Evolutionary conservation across 78 protist species (phyloP), one percentile per base, ranked within the genome.

Genomic region (Dictyostelium intermedium): DNA sequence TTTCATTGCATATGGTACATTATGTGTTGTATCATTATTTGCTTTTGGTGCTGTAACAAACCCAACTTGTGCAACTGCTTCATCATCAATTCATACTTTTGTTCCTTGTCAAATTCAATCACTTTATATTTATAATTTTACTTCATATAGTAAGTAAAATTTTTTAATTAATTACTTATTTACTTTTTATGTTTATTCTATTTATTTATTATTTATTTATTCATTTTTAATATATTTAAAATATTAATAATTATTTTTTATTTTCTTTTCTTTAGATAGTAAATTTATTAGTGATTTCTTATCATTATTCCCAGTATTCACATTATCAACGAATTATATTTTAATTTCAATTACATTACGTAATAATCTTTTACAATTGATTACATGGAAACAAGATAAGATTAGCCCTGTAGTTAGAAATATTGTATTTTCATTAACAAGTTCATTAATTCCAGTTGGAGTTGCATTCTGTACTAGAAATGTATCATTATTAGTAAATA

Each of bases 321-420:
- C 97, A 53, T 82, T 97, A 69, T 87, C 94, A 56, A 94, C 98
- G n/a, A 85, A 95, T 69, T 97, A 83, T 87, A 95, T 96, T 37
- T 30, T 97, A 32, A 97, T 97, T 69, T 94, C 95, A 41, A 95
- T 97, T 80, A 97, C 98, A 13, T 66, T 97, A 16, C 53, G 95
- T 35, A 82, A 92, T 41, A 97, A 97, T 84, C 16, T 97, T 25
- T 61, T 82, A 50, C 30, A 76, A 34, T 34, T 96, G 5, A 72
- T 87, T 72, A 74, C 91, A 27, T 91, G 82, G 81, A 91, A 79
- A 78, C 27, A 82, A 13, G 70, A 91, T 18, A 41, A 25, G 16
- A 41, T 69, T 16, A 82, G 72, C 8, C 78, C 85, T 45, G 0
- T 1, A 1, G 9, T 91, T 30, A 73, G 95, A 63, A 91, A 39